Evolutionary conservation across 306 rosid genomes (phyloP).

Genomic region (Luffa aegyptiaca): DNA sequence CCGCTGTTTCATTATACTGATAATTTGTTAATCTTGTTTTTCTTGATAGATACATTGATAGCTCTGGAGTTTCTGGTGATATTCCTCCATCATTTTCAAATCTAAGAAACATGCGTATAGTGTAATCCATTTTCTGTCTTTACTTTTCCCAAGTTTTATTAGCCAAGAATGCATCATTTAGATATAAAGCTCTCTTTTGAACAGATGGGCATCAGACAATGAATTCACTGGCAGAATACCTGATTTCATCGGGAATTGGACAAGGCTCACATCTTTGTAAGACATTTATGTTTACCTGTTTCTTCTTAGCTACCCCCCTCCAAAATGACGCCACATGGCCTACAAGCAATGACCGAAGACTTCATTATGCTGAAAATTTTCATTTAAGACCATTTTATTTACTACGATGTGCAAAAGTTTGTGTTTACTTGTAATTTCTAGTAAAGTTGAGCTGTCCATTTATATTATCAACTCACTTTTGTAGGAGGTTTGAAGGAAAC

Average conservation of each 20-base stretch:
- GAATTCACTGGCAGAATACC: constrained; percentile 59
- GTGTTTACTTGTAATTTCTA: neutral
- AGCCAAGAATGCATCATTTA: neutral
- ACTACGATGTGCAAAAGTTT: neutral
- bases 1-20: neutral
- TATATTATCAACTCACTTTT: neutral
- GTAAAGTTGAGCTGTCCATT: neutral
- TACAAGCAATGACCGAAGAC: neutral
- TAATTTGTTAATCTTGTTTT: constrained; percentile 10
- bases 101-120: constrained; percentile 25
- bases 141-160: neutral
- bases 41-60: constrained; percentile 50
- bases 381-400: neutral
- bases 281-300: constrained; percentile 10
- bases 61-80: constrained; percentile 69
- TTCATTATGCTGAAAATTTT: neutral
- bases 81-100: constrained; percentile 64
- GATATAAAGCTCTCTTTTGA: neutral
- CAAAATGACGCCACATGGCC: neutral
- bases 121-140: constrained; percentile 27
- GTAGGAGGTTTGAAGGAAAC: constrained; percentile 82
- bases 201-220: constrained; percentile 65
- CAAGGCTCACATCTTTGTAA: constrained; percentile 53
- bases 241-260: constrained; percentile 63
- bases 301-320: neutral